Evolutionary conservation across 139 green algal species (phyloP).

Genomic region (Micromonas pusilla): DNA sequence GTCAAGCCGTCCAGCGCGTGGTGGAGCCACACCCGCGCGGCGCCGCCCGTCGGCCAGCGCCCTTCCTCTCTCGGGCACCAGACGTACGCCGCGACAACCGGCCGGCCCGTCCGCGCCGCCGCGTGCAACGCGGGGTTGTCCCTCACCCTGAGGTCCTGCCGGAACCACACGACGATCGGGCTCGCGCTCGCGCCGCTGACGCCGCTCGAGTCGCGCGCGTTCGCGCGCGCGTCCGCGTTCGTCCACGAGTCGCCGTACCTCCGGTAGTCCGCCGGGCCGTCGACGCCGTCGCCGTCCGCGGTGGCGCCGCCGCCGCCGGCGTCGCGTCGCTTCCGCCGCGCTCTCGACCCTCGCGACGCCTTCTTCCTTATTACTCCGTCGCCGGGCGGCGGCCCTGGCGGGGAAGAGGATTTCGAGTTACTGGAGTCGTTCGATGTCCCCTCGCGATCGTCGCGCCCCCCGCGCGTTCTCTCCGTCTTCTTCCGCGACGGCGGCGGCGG

Average conservation of each 20-base stretch:
- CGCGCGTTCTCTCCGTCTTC: not conserved
- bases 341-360: not conserved
- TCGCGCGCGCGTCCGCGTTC: not conserved
- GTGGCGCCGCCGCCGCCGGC: too few relatives aligned
- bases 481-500: not conserved
- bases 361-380: not conserved
- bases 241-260: not conserved
- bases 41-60: not conserved
- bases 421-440: too few relatives aligned
- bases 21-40: not conserved
- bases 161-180: not conserved
- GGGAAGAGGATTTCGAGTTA: too few relatives aligned
- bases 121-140: not conserved
- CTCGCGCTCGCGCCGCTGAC: too few relatives aligned
- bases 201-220: not conserved
- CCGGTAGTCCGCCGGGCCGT: not conserved
- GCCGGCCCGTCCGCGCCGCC: not conserved
- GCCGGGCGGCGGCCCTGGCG: too few relatives aligned
- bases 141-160: not conserved
- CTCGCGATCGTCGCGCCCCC: not conserved
- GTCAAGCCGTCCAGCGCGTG: not conserved
- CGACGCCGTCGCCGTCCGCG: not conserved
- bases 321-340: not conserved
- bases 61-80: not conserved
- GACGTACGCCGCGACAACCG: conserved; percentile 5